Conservation (phyloP, 1,284 basidiomycete species). For the Lignosus rhinocerotis region DNA sequence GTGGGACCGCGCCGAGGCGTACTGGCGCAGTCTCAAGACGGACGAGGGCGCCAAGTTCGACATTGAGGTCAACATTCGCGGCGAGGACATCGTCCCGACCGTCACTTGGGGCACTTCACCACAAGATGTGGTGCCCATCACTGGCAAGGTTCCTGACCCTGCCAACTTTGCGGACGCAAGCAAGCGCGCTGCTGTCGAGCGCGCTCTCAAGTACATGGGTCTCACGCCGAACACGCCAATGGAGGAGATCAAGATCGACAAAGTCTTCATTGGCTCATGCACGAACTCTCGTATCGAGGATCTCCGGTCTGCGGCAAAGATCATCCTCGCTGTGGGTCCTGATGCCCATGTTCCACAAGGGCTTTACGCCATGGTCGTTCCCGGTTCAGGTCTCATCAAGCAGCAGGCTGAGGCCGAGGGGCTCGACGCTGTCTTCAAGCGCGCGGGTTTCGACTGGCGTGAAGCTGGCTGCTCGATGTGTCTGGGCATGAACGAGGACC, state of each 20-base stretch:
- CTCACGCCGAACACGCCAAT: conserved; percentile 81
- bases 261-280: conserved; percentile 96
- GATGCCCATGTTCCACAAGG: conserved; percentile 78
- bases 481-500: conserved; percentile 97
- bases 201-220: conserved; percentile 92
- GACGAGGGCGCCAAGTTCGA: conserved; percentile 93
- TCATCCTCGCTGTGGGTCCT: conserved; percentile 76
- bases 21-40: conserved; percentile 86
- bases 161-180: conserved; percentile 62
- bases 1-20: conserved; percentile 88
- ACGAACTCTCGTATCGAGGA: conserved; percentile 98
- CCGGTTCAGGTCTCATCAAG: conserved; percentile 93
- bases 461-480: conserved; percentile 99
- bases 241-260: conserved; percentile 87
- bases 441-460: conserved; percentile 96
- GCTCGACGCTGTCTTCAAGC: conserved; percentile 87
- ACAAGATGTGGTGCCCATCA: conserved; percentile 90
- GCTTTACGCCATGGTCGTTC: conserved; percentile 93
- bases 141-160: conserved; percentile 84
- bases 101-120: conserved; percentile 97
- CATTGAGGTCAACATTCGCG: conserved; percentile 82
- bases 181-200: conserved; percentile 75
- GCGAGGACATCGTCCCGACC: conserved; percentile 90
- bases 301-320: conserved; percentile 84
- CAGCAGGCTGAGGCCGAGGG: conserved; percentile 95